These are phyloP conservation scores for Geotrichum australiense DNA, from an alignment of 1,139 yeast genomes.

Conservation along the genomic window DNA sequence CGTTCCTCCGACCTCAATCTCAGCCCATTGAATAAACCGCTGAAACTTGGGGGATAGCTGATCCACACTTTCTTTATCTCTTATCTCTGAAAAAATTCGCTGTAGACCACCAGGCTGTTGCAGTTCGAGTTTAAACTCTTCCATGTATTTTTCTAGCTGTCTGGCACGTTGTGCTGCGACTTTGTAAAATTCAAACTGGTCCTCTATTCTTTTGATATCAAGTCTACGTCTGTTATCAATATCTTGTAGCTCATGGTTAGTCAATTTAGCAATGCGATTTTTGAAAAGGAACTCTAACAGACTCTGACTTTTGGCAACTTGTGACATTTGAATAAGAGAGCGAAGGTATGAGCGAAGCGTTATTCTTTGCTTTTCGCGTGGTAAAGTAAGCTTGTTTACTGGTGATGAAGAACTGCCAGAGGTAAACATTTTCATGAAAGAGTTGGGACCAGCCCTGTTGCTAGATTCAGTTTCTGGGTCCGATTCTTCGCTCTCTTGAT, in stretches of 20 bases:
- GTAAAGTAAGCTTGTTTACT: slow-evolving; percentile 26
- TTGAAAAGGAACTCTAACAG: slow-evolving; percentile 48
- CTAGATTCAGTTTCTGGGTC: slow-evolving; percentile 12
- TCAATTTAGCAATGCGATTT: slow-evolving; percentile 34
- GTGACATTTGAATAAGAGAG: slow-evolving; percentile 46
- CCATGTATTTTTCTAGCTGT: slow-evolving; percentile 46
- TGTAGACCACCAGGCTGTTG: slow-evolving; percentile 46
- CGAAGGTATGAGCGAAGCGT: slow-evolving; percentile 68
- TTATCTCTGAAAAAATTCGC: slow-evolving; percentile 57
- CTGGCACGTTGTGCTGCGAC: slow-evolving; percentile 48
- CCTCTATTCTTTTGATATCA: slow-evolving; percentile 53
- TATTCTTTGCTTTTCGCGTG: slow-evolving; percentile 65
- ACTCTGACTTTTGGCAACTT: slow-evolving; percentile 46
- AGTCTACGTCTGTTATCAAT: slow-evolving; percentile 48
- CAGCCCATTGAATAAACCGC: slow-evolving; percentile 72
- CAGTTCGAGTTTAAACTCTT: slow-evolving; percentile 46
- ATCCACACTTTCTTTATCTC: slow-evolving; percentile 44
- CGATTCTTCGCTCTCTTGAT: slow-evolving; percentile 19
- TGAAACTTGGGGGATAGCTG: slow-evolving; percentile 62
- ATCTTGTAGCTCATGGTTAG: slow-evolving; percentile 47
- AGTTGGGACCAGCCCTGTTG: not conserved
- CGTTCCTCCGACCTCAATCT: slow-evolving; percentile 77
- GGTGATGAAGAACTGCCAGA: not conserved
- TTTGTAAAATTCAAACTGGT: slow-evolving; percentile 68
- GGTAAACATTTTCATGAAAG: not conserved